phyloP scores from a whole-genome alignment of 768 basidiomycete species.

The Amanita pseudoporphyria region DNA sequence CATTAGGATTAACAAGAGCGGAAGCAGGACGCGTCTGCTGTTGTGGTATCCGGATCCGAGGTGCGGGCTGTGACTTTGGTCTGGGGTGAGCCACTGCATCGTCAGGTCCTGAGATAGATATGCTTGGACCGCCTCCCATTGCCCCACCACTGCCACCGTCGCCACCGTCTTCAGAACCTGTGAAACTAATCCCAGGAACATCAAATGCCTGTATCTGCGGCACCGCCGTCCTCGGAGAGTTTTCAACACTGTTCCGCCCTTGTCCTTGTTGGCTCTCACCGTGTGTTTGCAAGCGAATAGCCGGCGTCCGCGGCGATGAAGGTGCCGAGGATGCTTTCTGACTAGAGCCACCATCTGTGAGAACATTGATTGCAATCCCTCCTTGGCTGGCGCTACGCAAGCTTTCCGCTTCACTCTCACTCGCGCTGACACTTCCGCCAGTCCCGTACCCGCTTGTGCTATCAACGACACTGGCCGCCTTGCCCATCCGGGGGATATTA shows the following conservation, averaged over 20 bases:
- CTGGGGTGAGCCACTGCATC: slow-evolving; percentile 5
- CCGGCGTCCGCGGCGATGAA: slow-evolving; percentile 7
- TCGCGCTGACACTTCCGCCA: slow-evolving; percentile 8
- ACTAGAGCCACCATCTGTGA: slow-evolving; percentile 3
- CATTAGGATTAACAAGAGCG: neutral
- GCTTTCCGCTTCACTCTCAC: slow-evolving; percentile 12
- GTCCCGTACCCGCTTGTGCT: slow-evolving; percentile 8
- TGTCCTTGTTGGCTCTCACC: neutral
- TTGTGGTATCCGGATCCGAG: slow-evolving; percentile 9
- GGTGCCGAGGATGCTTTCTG: neutral
- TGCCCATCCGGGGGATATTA: slow-evolving; percentile 34
- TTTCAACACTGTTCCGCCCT: too few relatives aligned
- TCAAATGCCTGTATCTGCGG: slow-evolving; percentile 29
- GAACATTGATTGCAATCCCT: slow-evolving; percentile 11
- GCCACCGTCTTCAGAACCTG: slow-evolving; percentile 24
- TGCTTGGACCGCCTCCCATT: slow-evolving; percentile 17
- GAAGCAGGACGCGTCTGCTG: slow-evolving; percentile 6
- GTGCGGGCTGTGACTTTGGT: slow-evolving; percentile 9
- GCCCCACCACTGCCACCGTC: slow-evolving; percentile 8
- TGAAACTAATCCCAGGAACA: slow-evolving; percentile 32
- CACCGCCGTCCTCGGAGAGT: neutral
- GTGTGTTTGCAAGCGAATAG: slow-evolving; percentile 1
- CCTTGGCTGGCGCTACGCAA: slow-evolving; percentile 1
- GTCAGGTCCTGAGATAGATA: slow-evolving; percentile 24
- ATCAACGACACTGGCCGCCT: slow-evolving; percentile 15